phyloP scores from a whole-genome alignment of 2,329 filamentous ascomycete genomes.

The Ophiobolus disseminans region DNA sequence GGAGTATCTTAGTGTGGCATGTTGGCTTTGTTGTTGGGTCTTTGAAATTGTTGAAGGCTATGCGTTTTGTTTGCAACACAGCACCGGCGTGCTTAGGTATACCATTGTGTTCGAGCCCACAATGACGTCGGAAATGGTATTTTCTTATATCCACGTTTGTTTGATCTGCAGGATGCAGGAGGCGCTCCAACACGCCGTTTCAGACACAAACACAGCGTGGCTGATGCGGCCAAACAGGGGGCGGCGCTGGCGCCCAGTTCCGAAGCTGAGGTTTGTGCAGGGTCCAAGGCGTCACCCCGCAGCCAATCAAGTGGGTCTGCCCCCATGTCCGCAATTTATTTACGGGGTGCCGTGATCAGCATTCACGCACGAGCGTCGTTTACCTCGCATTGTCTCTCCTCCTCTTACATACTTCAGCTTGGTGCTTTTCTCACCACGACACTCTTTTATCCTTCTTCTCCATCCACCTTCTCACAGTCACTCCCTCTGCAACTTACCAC shows the following conservation, averaged over 20 bases:
- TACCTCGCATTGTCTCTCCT: not conserved
- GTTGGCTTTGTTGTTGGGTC: no score
- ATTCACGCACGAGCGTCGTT: not conserved
- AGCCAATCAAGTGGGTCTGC: not conserved
- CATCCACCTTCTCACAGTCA: constrained; percentile 13
- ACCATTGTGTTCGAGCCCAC: no score
- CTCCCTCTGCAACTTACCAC: constrained; percentile 13
- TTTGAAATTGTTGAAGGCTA: no score
- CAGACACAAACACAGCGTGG: constrained; percentile 1
- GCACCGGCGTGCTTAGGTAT: no score
- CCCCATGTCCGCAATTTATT: constrained; percentile 6
- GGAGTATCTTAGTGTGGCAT: no score
- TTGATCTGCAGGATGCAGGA: constrained; percentile 3
- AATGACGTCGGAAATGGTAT: not conserved
- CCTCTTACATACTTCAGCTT: not conserved
- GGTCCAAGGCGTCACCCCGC: not conserved
- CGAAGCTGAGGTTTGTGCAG: not conserved
- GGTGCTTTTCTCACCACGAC: not conserved
- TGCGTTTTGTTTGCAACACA: no score
- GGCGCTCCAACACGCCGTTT: constrained; percentile 3
- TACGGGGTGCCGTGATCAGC: not conserved
- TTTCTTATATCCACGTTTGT: not conserved
- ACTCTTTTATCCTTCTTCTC: constrained; percentile 2
- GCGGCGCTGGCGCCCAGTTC: not conserved
- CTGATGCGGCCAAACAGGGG: constrained; percentile 4